These are phyloP conservation scores for Polygonum maritimum DNA, from an alignment of 148 eudicot species.

Conservation along the genomic window DNA sequence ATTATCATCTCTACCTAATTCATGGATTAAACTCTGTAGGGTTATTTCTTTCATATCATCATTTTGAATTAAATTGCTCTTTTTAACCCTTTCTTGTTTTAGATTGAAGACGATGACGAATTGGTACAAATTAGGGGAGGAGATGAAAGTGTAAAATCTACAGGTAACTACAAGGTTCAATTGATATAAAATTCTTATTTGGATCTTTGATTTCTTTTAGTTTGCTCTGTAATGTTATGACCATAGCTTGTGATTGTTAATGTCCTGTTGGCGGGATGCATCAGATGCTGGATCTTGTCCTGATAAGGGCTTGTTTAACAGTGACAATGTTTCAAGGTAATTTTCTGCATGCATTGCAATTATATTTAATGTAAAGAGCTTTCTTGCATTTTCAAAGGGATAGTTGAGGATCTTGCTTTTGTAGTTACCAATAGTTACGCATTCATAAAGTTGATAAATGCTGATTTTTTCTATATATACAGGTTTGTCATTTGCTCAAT, in stretches of 20 bases:
- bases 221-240: background rate
- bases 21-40: too few relatives aligned
- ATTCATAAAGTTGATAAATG: too few relatives aligned
- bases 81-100: too few relatives aligned
- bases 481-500: background rate
- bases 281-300: slow-evolving; percentile 26
- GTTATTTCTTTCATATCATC: too few relatives aligned
- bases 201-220: background rate
- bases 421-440: background rate
- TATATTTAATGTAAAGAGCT: background rate
- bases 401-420: background rate
- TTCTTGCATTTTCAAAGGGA: background rate
- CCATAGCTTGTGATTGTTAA: slow-evolving; percentile 6
- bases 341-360: background rate
- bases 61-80: too few relatives aligned
- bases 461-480: background rate
- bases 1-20: slow-evolving; percentile 2
- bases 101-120: slow-evolving; percentile 85
- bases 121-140: slow-evolving; percentile 54
- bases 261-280: slow-evolving; percentile 34
- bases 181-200: background rate
- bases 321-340: slow-evolving; percentile 34
- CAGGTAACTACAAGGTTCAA: slow-evolving; percentile 36
- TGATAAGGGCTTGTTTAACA: slow-evolving; percentile 24
- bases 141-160: slow-evolving; percentile 41